Evolutionary conservation across 2,329 filamentous ascomycete genomes (phyloP).

Genomic region (Fusarium sterilihyphosum): DNA sequence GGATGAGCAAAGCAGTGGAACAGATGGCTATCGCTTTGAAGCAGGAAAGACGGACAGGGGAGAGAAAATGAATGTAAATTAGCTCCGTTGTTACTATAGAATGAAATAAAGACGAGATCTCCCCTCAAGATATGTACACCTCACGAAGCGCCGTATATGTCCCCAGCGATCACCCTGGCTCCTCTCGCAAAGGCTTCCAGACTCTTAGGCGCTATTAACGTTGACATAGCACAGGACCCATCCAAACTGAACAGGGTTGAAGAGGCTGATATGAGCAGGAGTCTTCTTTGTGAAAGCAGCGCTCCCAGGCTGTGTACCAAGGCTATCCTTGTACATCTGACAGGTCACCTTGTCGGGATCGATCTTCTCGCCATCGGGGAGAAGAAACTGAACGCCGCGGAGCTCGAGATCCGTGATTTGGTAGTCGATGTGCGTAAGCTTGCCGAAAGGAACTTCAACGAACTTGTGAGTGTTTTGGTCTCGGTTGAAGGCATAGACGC

Average conservation of each 20-base stretch:
- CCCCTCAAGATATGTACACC: too few relatives aligned
- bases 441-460: neutral
- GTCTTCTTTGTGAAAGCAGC: constrained; percentile 15
- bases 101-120: neutral
- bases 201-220: neutral
- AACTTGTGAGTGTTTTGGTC: neutral
- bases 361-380: neutral
- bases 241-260: neutral
- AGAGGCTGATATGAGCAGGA: neutral
- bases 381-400: neutral
- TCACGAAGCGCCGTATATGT: neutral
- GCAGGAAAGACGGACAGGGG: too few relatives aligned
- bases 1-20: neutral
- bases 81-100: neutral
- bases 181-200: neutral
- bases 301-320: constrained; percentile 26
- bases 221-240: neutral
- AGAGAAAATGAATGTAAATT: neutral
- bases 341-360: constrained; percentile 20
- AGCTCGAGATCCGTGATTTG: neutral
- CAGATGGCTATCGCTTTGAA: neutral
- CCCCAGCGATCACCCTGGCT: neutral
- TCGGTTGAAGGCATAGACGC: neutral
- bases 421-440: neutral
- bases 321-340: constrained; percentile 36